Evolutionary conservation across 176 grass and related monocot genomes (phyloP), one percentile per base, ranked within the genome.

Genomic region (Oryza meridionalis): DNA sequence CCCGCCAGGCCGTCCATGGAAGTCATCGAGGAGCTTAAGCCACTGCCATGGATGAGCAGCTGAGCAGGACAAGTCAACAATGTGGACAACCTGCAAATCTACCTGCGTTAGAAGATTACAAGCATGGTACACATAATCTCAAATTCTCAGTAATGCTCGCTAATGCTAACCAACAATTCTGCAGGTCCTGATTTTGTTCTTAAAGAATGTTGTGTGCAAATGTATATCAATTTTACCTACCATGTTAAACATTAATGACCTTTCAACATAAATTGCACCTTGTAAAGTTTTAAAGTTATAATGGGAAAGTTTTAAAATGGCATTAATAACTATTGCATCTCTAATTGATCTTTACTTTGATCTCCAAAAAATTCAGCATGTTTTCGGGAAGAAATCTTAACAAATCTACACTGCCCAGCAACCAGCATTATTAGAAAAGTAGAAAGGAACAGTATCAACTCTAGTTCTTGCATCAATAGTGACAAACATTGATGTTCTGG

Each of bases 41-140:
- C 87, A 92, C 76, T 89, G 87, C 72, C 75, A 69, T n/a, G 55
- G 87, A 32, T 89, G 87, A 9, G 85, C 13, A 46, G 85, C 84
- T 58, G 88, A 82, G 65, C 80, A 77, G 66, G 73, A 88, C 65
- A 92, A 70, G 81, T 92, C 87, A 53, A 92, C 42, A 47, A 89
- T 73, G n/a, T 46, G 90, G 33, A 92, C 84, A 78, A 85, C 76
- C 79, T 89, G 86, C 35, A 59, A 25, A 31, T 43, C 9, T 45
- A 81, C 13, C 17, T 65, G 31, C 62, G 55, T 87, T 26, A 69
- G 61, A 75, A 81, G 45, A 42, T 75, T 72, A 58, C 33, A 81
- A 22, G 47, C 21, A 40, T 19, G 31, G 46, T 4, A 46, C 13
- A 67, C 0, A 66, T 66, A 25, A 26, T 46, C 43, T 31, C 76